A percentile compares a stretch with the other conserved stretches of the same genome.
phyloP scores from a whole-genome alignment of 306 rosid genomes.

The Leucaena leucocephala region DNA sequence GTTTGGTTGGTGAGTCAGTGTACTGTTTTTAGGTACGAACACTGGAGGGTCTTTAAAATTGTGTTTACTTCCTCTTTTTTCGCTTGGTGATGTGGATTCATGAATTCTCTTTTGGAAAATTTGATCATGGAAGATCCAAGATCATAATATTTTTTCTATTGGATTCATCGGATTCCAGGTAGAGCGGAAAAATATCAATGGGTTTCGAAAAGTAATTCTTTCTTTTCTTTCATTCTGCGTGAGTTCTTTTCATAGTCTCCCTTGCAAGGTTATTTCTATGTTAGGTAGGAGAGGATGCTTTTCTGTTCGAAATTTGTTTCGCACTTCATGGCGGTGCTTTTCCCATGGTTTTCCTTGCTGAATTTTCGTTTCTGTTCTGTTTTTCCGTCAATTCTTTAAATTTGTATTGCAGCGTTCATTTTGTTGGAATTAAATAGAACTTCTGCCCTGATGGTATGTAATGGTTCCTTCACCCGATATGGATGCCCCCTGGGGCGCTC shows the following conservation, averaged over 20 bases:
- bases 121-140: not conserved
- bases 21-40: constrained; percentile 27
- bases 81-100: not conserved
- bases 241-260: constrained; percentile 10
- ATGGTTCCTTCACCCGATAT: not conserved
- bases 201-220: not conserved
- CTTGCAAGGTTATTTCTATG: constrained; percentile 36
- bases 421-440: constrained; percentile 25
- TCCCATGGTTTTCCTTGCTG: constrained; percentile 28
- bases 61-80: not conserved
- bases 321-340: constrained; percentile 30
- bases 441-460: constrained; percentile 5
- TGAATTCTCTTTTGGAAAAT: not conserved
- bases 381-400: constrained; percentile 17
- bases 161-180: not conserved
- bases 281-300: constrained; percentile 50
- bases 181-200: constrained; percentile 18
- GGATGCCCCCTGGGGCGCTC: not conserved
- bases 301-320: constrained; percentile 37
- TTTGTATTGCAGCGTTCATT: not conserved
- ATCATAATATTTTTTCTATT: not conserved
- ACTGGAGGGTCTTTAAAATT: not conserved
- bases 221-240: not conserved
- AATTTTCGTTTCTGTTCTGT: not conserved
- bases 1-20: constrained; percentile 46